Percentiles rank a stretch among this genome's conserved stretches.
Evolutionary conservation across 495 filamentous ascomycete genomes (phyloP).

Genomic region (Aspergillus biplanus): DNA sequence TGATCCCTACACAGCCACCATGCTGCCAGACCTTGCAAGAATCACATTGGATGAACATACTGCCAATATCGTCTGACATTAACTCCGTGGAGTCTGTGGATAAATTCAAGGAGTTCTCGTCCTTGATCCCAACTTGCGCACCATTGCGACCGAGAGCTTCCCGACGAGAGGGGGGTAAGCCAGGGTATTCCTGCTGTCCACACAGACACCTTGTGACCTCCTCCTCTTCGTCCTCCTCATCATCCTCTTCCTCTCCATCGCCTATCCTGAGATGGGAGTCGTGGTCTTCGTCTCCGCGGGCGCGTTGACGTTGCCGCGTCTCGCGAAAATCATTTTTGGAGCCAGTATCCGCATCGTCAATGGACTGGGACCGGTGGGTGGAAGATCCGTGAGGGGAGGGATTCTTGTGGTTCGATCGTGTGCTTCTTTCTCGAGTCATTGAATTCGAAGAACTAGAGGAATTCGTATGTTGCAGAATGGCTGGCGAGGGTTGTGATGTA

Average conservation of each 20-base stretch:
- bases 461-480: conserved; percentile 66
- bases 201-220: conserved; percentile 95
- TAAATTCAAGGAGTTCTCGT: conserved; percentile 55
- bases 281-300: conserved; percentile 63
- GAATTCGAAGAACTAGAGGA: conserved; percentile 80
- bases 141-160: conserved; percentile 58
- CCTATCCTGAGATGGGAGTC: conserved; percentile 45
- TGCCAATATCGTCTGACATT: conserved; percentile 82
- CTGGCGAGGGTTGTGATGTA: conserved; percentile 71
- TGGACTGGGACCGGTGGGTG: conserved; percentile 77
- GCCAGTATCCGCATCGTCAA: conserved; percentile 65
- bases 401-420: conserved; percentile 71
- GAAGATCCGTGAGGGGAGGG: conserved; percentile 73
- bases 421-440: conserved; percentile 69
- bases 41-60: conserved; percentile 98
- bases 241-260: conserved; percentile 57
- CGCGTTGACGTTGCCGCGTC: conserved; percentile 73
- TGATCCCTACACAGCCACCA: conserved; percentile 96
- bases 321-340: conserved; percentile 65
- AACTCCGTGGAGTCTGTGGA: conserved; percentile 43
- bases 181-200: conserved; percentile 92
- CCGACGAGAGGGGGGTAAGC: conserved; percentile 70
- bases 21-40: conserved; percentile 98
- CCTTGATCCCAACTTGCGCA: conserved; percentile 52
- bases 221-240: conserved; percentile 77